Percentiles rank a stretch among this genome's conserved stretches.
Evolutionary conservation across 2,329 filamentous ascomycete species (phyloP).

Genomic region (Camillea tinctor): DNA sequence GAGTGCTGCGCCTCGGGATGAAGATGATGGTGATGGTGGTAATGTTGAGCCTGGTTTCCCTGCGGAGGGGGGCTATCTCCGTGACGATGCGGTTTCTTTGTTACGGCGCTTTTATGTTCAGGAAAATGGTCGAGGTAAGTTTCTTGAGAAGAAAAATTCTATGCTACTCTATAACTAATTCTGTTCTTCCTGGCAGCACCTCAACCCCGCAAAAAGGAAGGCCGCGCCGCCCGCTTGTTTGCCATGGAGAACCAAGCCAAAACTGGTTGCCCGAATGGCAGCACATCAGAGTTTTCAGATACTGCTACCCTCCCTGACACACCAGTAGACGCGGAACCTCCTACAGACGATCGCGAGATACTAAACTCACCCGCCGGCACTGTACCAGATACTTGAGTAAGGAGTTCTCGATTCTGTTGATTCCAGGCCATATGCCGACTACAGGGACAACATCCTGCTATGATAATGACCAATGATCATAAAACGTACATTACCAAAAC

Average conservation of each 20-base stretch:
- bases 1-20: constrained; percentile 36
- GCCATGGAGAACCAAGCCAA: constrained; percentile 29
- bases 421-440: not conserved
- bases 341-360: constrained; percentile 10
- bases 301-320: constrained; percentile 20
- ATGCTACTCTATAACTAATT: constrained; percentile 11
- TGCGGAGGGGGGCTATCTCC: constrained; percentile 82
- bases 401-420: too few species aligned
- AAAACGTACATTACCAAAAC: constrained; percentile 6
- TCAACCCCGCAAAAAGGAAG: constrained; percentile 37
- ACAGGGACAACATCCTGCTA: not conserved
- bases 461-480: constrained; percentile 12
- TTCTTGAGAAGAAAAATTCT: not conserved
- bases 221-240: constrained; percentile 33
- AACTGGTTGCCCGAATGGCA: constrained; percentile 14
- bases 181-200: constrained; percentile 26
- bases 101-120: constrained; percentile 95
- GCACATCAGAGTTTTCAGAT: constrained; percentile 29
- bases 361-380: constrained; percentile 6
- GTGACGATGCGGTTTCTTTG: constrained; percentile 90
- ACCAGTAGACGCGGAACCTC: constrained; percentile 20
- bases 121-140: constrained; percentile 85
- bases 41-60: constrained; percentile 77
- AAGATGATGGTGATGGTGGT: constrained; percentile 53
- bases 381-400: constrained; percentile 2